Conservation (phyloP, 768 basidiomycete genomes). For the Phanerochaete sordida region DNA sequence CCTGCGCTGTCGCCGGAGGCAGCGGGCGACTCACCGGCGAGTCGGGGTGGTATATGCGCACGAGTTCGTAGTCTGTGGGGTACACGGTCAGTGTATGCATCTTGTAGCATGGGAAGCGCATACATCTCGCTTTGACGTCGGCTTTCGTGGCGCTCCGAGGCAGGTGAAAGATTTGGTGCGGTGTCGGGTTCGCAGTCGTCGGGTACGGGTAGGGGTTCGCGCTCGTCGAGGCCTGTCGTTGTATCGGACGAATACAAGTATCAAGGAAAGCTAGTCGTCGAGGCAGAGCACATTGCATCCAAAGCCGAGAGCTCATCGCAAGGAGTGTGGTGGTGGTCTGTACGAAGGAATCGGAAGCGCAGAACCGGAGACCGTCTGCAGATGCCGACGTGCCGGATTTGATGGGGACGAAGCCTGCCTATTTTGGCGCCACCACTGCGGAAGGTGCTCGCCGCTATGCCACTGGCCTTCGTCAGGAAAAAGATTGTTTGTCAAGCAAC, state of each 20-base stretch:
- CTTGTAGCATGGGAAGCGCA: slow-evolving; percentile 15
- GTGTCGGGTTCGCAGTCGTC: slow-evolving; percentile 27
- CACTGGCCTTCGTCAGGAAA: too few relatives aligned
- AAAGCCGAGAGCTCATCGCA: neutral
- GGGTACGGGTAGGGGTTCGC: slow-evolving; percentile 34
- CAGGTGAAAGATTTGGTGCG: slow-evolving; percentile 40
- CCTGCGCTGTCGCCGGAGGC: slow-evolving; percentile 50
- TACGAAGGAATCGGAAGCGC: neutral
- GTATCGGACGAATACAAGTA: neutral
- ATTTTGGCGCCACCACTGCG: too few relatives aligned
- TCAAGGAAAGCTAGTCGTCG: neutral
- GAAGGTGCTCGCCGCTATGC: too few relatives aligned
- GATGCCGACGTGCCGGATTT: too few relatives aligned
- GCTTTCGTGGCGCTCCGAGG: slow-evolving; percentile 28
- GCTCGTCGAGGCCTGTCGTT: slow-evolving; percentile 39
- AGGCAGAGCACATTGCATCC: neutral
- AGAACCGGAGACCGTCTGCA: too few relatives aligned
- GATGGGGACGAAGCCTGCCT: too few relatives aligned
- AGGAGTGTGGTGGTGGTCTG: neutral
- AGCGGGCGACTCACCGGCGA: slow-evolving; percentile 41
- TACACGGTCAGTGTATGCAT: neutral
- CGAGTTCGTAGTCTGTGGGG: slow-evolving; percentile 69
- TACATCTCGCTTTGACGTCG: slow-evolving; percentile 37
- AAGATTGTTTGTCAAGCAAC: too few relatives aligned
- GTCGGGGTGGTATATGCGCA: slow-evolving; percentile 77